Evolutionary conservation across 108 stramenopile species (phyloP), one percentile per base, ranked within the genome.

Genomic region (Stephanodiscus minutulus): DNA sequence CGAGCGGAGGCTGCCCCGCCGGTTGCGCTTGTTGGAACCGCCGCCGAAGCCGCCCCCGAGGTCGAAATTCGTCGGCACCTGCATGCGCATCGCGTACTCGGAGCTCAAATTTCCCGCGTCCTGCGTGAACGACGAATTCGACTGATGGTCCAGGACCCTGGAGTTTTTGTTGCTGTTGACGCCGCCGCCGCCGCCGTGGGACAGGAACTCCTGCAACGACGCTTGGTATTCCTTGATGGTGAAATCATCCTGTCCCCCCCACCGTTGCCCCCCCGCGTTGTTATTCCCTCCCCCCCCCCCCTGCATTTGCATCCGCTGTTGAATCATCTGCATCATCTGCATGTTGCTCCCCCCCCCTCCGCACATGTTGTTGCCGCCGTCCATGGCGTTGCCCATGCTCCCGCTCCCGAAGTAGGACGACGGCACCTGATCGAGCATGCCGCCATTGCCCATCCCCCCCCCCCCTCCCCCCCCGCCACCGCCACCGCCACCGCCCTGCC

Each of bases 161-260:
- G 52, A 15, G 31, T 35, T 31, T 18, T 55, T 54, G 21, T 28
- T 52, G 11, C 54, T 59, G 17, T 47, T 62, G 33, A 20, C 61
- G 22, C 58, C 57, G 0, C 22, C 24, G 7, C 64, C 67, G 44
- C 47, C 74, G 53, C 62, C 61, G 46, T 77, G 61, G 21, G 56
- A 36, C 22, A 77, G 31, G 50, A 70, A 77, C 56, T 77, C 55
- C 65, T 77, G 76, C 5, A 77, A 55, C 1, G 76, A 70, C 24
- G 69, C 69, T 59, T 70, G 62, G 37, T 77, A 77, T 52, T 77
- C 76, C 44, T 77, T 69, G 37, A 70, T 65, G 63, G 46, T 70
- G 43, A 70, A 70, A 35, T 67, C 57, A 31, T 56, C 37, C 47
- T 27, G 59, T 18, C 22, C 47, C 24, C 48, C 47, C 0, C 28